These are phyloP conservation scores for Babesia ovis DNA, from an alignment of 169 alveolate genomes.

Conservation along the genomic window DNA sequence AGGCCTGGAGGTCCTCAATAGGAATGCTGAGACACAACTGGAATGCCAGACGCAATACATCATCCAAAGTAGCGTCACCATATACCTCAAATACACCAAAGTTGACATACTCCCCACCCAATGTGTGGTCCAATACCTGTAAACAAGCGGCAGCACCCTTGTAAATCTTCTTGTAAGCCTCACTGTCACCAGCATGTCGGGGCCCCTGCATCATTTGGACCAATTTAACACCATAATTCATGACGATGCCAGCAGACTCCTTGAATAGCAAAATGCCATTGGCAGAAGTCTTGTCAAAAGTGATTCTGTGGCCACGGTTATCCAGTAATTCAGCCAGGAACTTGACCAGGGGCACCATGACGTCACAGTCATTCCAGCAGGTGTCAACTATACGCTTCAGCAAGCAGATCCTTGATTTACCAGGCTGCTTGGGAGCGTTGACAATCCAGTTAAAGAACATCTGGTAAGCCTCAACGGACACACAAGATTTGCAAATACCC, in stretches of 20 bases:
- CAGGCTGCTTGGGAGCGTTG: constrained; percentile 83
- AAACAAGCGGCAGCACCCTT: constrained; percentile 88
- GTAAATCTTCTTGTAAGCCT: constrained; percentile 87
- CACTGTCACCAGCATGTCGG: constrained; percentile 30
- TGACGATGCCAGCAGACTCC: constrained; percentile 84
- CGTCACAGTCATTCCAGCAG: constrained; percentile 89
- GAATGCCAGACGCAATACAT: constrained; percentile 86
- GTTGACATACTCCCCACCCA: constrained; percentile 89
- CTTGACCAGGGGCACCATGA: constrained; percentile 88
- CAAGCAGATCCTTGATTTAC: constrained; percentile 76
- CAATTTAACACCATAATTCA: constrained; percentile 72
- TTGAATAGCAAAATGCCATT: constrained; percentile 89
- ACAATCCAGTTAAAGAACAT: constrained; percentile 88
- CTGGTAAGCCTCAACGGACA: constrained; percentile 81
- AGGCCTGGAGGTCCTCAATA: constrained; percentile 82
- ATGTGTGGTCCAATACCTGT: constrained; percentile 86
- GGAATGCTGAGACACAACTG: constrained; percentile 88
- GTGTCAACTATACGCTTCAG: constrained; percentile 85
- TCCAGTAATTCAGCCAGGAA: constrained; percentile 85
- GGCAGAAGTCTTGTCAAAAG: constrained; percentile 90
- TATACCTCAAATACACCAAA: constrained; percentile 92
- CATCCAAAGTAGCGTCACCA: constrained; percentile 87
- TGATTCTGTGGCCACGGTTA: constrained; percentile 86
- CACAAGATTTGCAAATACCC: constrained; percentile 84
- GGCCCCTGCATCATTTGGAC: constrained; percentile 38